Percentiles rank a stretch among this genome's conserved stretches.
Evolutionary conservation across 176 grass and related monocot genomes (phyloP).

Genomic region (Sorghum bicolor): Sorghum_bicolor_NCBIv3 NC_012870.2:76279001-76279500

Average conservation of each 20-base stretch:
- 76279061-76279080: not conserved
- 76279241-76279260: not conserved
- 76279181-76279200: not conserved
- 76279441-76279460: not conserved
- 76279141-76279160: not conserved
- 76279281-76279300: not conserved
- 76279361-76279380: not conserved
- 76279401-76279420: not conserved
- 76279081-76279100: slow-evolving; percentile 3
- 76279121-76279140: not conserved
- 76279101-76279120: not conserved
- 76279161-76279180: not conserved
- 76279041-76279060: not conserved
- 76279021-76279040: not conserved
- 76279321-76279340: not conserved
- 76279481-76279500: not conserved
- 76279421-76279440: not conserved
- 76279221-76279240: not conserved
- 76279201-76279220: not conserved
- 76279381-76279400: not conserved
- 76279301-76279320: not conserved
- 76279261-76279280: not conserved
- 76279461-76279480: not conserved
- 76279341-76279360: not conserved
- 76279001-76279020: not conserved